Base-by-base conservation (phyloP, 768 basidiomycete species). In the Auriculariales sp. region DNA sequence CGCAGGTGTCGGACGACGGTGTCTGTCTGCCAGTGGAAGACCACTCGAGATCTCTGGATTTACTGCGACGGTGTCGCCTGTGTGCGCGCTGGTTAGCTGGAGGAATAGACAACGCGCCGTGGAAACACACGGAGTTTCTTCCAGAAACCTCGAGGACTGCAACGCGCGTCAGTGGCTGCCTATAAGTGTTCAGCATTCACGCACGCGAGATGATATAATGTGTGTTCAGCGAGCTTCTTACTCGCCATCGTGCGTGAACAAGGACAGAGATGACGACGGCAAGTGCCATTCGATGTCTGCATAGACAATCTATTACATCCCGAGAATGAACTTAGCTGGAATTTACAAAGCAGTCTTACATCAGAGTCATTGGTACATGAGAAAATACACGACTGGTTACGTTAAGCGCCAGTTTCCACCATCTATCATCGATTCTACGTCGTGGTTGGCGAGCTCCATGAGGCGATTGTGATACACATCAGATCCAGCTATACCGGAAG, bases 1-100 rank as follows among this genome's bases (percentile, higher is more conserved):
- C n/a, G 68, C 92, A 46, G 92, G 92, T 42, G 79, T 88, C 28
- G 91, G 92, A 59, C 81, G 84, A 55, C 92, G 75, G 66, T 91
- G 71, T 54, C 81, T 47, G 44, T 65, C 66, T 34, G 82, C 72
- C 53, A 91, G 70, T 24, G 92, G 92, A 30, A 97, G 75, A 64
- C 92, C 92, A 54, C 75, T 81, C 10, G 90, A 92, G 62, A 95
- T 93, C 62, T 87, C 82, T 33, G 91, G 88, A 65, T 92, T 91
- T 53, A 91, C 78, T 52, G 77, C 86, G 24, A 81, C 72, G 5
- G 74, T 81, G 61, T 94, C 88, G 50, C 89, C 91, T 94, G 67
- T 29, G 35, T 10, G 45, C 45, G 55, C 10, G 12, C 12, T 11
- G 22, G 36, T 32, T 15, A 22, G n/a, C 7, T 19, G 15, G 7